Evolutionary conservation across 768 basidiomycete genomes (phyloP), one percentile per base, ranked within the genome.

Genomic region (Sporobolomyces roseus): DNA sequence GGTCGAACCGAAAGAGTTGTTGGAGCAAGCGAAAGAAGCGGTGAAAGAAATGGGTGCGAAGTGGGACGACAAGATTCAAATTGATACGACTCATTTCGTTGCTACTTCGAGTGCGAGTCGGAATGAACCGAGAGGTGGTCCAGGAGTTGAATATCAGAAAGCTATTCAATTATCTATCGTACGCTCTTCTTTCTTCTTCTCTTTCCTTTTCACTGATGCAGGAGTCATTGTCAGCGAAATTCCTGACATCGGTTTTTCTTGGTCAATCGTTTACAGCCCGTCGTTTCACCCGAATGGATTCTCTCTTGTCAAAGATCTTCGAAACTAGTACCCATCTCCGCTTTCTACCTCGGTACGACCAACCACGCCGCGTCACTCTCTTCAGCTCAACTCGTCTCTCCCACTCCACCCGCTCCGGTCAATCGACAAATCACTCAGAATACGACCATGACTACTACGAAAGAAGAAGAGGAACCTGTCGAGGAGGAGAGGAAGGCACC

Each of bases 51-150:
- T 98, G 89, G 84, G 83, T 48, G 94, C 91, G 0, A 88, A 88
- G 72, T 93, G 88, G 87, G 90, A 87, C 75, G 88, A 93, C 72
- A 88, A 86, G 75, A 93, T 99, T 46, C 90, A 93, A 80, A 93
- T 98, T 65, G 94, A 99, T 77, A 98, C 94, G 14, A 97, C 93
- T 0, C 94, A 99, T 79, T 99, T 96, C 73, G 93, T 97, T 48
- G 94, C 93, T 77, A 94, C 92, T 0, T 91, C 93, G 6, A 17
- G 19, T 33, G 45, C 43, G 29, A 4, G 88, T 78, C 3, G 83
- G 85, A 14, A 87, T 85, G 0, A 68, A 59, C 67, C 67, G 41
- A 68, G 56, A 21, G 62, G 33, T 29, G 85, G 85, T 3, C 89
- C 91, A 0, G 88, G 88, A 0, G 87, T 89, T 10, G 90, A 93